Conservation (phyloP, 1,284 basidiomycete genomes). For the Cutaneotrichosporon curvatum region DNA sequence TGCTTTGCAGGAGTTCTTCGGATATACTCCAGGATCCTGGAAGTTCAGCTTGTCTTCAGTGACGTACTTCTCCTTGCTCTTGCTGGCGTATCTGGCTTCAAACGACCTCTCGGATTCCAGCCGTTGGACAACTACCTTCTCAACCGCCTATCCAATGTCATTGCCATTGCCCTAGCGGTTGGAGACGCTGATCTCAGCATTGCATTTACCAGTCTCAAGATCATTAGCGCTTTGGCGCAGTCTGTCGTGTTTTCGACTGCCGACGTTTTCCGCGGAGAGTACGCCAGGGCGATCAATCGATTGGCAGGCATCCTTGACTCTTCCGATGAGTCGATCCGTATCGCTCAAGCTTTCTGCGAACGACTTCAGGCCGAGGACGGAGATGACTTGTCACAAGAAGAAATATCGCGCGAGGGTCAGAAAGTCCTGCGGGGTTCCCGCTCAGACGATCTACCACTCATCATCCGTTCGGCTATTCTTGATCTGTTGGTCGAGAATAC, state of each 20-base stretch:
- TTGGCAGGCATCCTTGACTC: constrained; percentile 74
- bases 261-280: constrained; percentile 56
- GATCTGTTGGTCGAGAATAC: constrained; percentile 80
- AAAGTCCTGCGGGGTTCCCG: constrained; percentile 23
- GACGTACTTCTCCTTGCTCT: constrained; percentile 79
- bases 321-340: constrained; percentile 76
- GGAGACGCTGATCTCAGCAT: constrained; percentile 67
- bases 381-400: constrained; percentile 38
- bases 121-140: constrained; percentile 72
- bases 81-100: constrained; percentile 49
- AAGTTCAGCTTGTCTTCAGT: constrained; percentile 80
- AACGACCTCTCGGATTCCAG: constrained; percentile 32
- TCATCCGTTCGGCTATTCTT: constrained; percentile 71
- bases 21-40: constrained; percentile 72
- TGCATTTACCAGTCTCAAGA: constrained; percentile 70
- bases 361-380: constrained; percentile 62
- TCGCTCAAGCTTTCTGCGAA: constrained; percentile 69
- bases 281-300: constrained; percentile 49
- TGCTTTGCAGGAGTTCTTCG: constrained; percentile 74
- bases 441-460: constrained; percentile 42
- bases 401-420: constrained; percentile 28
- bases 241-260: constrained; percentile 52
- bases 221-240: constrained; percentile 59
- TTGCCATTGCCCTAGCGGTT: constrained; percentile 76
- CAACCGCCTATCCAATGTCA: constrained; percentile 64